Base-by-base conservation (phyloP, 2,329 filamentous ascomycete species). In the Colletotrichum navitas region DNA sequence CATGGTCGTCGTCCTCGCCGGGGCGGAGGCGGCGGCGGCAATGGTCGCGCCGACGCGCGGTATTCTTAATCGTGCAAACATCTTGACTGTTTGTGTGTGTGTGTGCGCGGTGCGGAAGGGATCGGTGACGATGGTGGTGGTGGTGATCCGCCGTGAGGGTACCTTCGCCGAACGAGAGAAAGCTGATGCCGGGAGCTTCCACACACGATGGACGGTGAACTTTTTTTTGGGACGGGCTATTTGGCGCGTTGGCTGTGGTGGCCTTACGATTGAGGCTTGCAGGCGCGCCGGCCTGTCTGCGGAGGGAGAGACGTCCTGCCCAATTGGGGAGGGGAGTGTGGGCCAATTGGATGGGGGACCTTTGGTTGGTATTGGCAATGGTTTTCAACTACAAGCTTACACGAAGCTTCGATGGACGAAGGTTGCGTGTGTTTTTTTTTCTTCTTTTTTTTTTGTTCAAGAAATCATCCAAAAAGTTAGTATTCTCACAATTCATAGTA, bases 11-110 rank as follows among this genome's bases (percentile, higher is more conserved):
- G 77, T 79, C 70, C 81, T 74, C 75, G 81, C 79, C 39, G 59
- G 59, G 18, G 54, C 51, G 34, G 55, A 32, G 56, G 56, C 64
- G 24, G 64, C 51, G 62, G 62, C 65, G 65, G 65, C 65, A n/a
- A 61, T 10, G 51, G 36, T 47, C 69, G 80, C 81, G 77, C 78
- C 79, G 72, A 79, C 78, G 75, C 83, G 82, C 72, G 86, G 85
- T 83, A 85, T 83, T 77, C 86, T 84, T 85, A 89, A 82, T 82
- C 85, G 82, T 66, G 87, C 82, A 76, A 90, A 79, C 88, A 90
- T 86, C 1, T 11, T n/a, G 39, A 59, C 51, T 84, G 78, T 65
- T 71, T 74, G 73, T 74, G 62, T 36, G 75, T 63, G 39, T 52
- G 76, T 47, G 78, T 65, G 71, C 74, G 74, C 74, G 21, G 71